Evolutionary conservation across 2,329 filamentous ascomycete species (phyloP), one percentile per base, ranked within the genome.

Genomic region (Xylariaceae sp.): DNA sequence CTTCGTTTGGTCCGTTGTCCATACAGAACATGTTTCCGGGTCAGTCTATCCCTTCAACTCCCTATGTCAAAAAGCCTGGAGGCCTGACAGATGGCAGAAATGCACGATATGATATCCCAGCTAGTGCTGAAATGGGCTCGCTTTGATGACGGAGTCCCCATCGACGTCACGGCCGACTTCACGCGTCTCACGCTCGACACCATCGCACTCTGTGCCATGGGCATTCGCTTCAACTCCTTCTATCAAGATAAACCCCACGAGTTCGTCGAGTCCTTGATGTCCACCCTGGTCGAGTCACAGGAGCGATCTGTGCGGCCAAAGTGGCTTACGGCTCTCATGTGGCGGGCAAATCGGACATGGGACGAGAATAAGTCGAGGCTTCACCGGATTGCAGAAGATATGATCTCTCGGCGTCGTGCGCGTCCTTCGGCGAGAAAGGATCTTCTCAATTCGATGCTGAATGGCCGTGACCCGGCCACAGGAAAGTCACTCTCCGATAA

Each of bases 401-500:
- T 18, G 12, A 8, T 37, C 33, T 21, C 30, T 19, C 25, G 28
- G 13, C n/a, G 33, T 29, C 9, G 39, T 31, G 3, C 29, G 28
- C 13, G 29, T 17, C 16, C 19, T 13, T 3, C 37, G 32, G 12
- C 38, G 3, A 24, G 25, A 13, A 67, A 68, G 25, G 71, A 75
- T 46, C 53, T 76, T 3, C 52, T 75, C 12, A 67, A 70, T 45
- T 63, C 67, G 3, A 67, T 77, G 64, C 50, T 76, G 15, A 53
- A 67, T 19, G 67, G 67, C 1, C 59, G 56, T 14, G 72, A 76
- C 44, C 61, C 67, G 0, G 59, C 66, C 47, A 73, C 68, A 3
- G 70, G 70, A 3, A 55, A 67, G 37, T 54, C 55, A 2, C 53
- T 75, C 46, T 57, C 55, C 0, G 63, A 70, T 35, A 55, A 61